Conservation (phyloP, 768 basidiomycete genomes). For the Gautieria morchelliformis region DNA sequence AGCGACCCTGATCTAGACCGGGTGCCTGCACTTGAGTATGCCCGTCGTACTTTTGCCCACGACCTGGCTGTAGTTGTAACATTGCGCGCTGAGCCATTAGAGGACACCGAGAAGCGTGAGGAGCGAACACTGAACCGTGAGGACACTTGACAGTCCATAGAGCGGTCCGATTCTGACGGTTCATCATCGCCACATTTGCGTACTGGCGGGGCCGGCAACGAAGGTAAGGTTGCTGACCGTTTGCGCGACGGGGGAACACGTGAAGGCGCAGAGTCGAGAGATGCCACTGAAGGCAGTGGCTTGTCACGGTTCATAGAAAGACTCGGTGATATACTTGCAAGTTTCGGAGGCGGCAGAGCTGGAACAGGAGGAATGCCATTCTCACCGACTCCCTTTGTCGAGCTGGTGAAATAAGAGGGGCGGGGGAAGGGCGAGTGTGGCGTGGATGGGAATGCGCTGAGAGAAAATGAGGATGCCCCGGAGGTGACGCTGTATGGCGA, state of each 20-base stretch:
- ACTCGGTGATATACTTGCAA: too few relatives aligned
- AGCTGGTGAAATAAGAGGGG: neutral
- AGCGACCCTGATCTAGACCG: neutral
- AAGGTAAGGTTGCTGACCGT: too few relatives aligned
- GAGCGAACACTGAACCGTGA: neutral
- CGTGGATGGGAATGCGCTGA: slow-evolving; percentile 6
- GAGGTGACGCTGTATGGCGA: neutral
- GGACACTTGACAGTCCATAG: neutral
- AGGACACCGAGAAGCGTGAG: slow-evolving; percentile 6
- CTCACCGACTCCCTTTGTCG: neutral
- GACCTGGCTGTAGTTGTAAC: neutral
- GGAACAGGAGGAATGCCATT: neutral
- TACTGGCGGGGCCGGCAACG: too few relatives aligned
- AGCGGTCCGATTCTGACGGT: neutral
- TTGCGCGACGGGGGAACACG: too few relatives aligned
- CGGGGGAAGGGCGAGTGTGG: neutral
- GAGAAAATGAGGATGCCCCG: neutral
- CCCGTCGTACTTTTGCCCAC: neutral
- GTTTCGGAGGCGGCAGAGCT: too few relatives aligned
- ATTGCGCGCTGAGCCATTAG: neutral
- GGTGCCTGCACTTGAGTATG: neutral
- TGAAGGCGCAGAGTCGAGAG: too few relatives aligned
- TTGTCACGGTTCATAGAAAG: too few relatives aligned
- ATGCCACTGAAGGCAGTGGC: too few relatives aligned
- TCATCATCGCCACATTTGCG: neutral